A percentile compares a stretch with the other conserved stretches of the same genome.
These are phyloP conservation scores for Przewalskia tangutica DNA, from an alignment of 257 asterid genomes.

Conservation along the genomic window DNA sequence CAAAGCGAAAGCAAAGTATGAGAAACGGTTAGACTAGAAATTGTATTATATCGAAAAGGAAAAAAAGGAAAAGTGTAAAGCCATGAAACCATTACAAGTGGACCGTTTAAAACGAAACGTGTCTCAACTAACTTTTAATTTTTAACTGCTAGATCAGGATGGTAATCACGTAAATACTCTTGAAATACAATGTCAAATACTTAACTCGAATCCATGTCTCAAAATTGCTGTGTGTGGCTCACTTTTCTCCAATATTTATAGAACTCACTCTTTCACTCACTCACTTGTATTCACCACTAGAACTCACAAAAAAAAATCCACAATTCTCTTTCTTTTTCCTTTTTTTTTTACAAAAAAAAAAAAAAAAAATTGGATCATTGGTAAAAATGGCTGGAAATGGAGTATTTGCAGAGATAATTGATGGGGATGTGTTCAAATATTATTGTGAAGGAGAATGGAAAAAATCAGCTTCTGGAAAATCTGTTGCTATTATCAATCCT, in stretches of 20 bases:
- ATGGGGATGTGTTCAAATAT: constrained; percentile 69
- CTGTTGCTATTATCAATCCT: constrained; percentile 77
- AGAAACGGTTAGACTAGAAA: too few species aligned
- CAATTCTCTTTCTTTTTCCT: constrained; percentile 8
- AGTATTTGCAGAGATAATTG: constrained; percentile 63
- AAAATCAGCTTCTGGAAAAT: constrained; percentile 59
- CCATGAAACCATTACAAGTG: neutral
- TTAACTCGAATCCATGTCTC: neutral
- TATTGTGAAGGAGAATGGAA: constrained; percentile 87
- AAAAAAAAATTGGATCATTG: neutral
- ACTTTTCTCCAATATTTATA: constrained; percentile 22
- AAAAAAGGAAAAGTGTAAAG: neutral
- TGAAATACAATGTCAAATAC: neutral
- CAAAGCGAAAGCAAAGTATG: too few species aligned
- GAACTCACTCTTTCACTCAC: constrained; percentile 4
- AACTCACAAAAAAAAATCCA: neutral
- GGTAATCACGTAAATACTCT: neutral
- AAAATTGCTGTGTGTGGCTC: constrained; percentile 25
- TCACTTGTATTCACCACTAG: neutral
- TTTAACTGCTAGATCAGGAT: neutral
- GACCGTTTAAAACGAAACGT: neutral
- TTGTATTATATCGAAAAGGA: too few species aligned
- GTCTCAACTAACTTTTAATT: constrained; percentile 21
- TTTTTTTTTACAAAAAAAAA: neutral
- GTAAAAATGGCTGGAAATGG: constrained; percentile 73